Conservation (phyloP, 1,284 basidiomycete genomes). For the Austroboletus niveus region DNA sequence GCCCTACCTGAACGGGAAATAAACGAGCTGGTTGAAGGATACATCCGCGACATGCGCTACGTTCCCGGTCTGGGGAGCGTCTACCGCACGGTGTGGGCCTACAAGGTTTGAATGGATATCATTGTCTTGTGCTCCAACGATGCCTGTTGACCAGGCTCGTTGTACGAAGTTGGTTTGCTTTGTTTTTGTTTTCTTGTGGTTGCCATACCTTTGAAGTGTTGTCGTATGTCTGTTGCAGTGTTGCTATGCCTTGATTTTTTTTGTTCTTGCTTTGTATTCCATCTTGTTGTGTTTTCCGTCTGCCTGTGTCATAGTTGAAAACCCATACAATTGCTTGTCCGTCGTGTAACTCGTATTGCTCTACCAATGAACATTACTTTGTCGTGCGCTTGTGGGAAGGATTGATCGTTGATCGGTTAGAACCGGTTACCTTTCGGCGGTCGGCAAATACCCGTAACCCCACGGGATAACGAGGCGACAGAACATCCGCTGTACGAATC, state of each 20-base stretch:
- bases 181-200: neutral
- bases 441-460: neutral
- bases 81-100: conserved; percentile 40
- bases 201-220: neutral
- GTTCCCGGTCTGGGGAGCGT: conserved; percentile 41
- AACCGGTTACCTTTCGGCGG: neutral
- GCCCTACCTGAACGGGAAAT: conserved; percentile 37
- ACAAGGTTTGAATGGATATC: conserved; percentile 19
- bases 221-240: neutral
- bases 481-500: too few relatives aligned
- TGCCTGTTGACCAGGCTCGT: neutral
- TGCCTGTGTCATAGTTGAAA: too few relatives aligned
- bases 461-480: neutral
- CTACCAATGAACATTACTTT: too few relatives aligned
- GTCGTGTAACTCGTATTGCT: too few relatives aligned
- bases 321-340: too few relatives aligned
- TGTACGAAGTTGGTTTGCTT: neutral
- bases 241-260: neutral
- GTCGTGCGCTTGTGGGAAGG: neutral
- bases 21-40: conserved; percentile 38
- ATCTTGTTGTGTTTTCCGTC: neutral
- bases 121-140: neutral
- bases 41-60: conserved; percentile 40
- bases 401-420: neutral
- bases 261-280: neutral